Evolutionary conservation across 306 rosid species (phyloP), one percentile per base, ranked within the genome.

Genomic region (Hippophae tibetana): DNA sequence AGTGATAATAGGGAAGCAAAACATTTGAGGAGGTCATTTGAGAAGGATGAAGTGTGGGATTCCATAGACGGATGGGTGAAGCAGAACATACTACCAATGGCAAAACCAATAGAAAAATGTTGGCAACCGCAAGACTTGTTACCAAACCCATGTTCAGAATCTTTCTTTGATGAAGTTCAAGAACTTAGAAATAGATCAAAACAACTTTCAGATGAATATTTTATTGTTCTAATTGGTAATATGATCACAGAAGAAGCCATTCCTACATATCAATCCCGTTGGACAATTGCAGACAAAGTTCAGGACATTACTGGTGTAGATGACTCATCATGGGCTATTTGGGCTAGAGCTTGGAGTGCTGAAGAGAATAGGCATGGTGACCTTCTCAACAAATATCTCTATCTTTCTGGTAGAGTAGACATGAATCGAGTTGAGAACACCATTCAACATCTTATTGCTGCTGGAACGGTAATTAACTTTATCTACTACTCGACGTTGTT

Each of bases 311-410:
- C 84, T 0, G 86, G 90, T 18, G 84, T 76, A 27, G 82, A 83
- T 61, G 78, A 18, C 44, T 70, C 82, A 38, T 45, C 90, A 23
- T 84, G 90, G 90, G 86, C 82, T 27, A 3, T 78, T 63, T 84
- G 90, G 90, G 74, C 82, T 13, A 78, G 90, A 73, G 84, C 86
- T 46, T 84, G 90, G 90, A 84, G 84, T 57, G 90, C 90, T 51
- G 90, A 84, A 68, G 90, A 84, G 55, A 84, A 84, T 55, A 68
- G 90, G 60, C 90, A 84, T 9, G 90, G 90, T 14, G 90, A 84
- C 65, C 86, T 84, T 47, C 90, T 84, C 56, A 84, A 84, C 60
- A 81, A 78, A 69, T 84, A 84, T 66, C 90, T 84, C 54, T 84
- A 80, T 74, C 72, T 84, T 71, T 56, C 76, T 11, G 90, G 86